Percentiles rank a stretch among this genome's conserved stretches.
Conservation (phyloP, 2,329 filamentous ascomycete species). For the Arthrobotrys sinensis region DNA sequence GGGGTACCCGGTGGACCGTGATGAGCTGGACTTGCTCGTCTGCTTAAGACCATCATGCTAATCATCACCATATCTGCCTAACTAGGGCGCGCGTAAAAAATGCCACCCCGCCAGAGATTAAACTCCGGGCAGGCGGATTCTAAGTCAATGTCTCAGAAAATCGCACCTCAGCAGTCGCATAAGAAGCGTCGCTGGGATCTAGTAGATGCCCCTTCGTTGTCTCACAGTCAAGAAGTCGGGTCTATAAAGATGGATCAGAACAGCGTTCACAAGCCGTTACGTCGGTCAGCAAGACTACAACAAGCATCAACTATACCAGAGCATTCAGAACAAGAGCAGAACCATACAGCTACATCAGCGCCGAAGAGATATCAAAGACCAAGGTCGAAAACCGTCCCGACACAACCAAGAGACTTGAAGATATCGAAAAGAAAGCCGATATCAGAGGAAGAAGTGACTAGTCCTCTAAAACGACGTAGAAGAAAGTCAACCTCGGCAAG, state of each 20-base stretch:
- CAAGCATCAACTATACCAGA: slow-evolving; percentile 35
- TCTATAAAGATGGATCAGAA: slow-evolving; percentile 59
- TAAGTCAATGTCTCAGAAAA: slow-evolving; percentile 52
- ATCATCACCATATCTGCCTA: slow-evolving; percentile 52
- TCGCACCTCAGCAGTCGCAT: slow-evolving; percentile 38
- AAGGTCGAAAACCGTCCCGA: slow-evolving; percentile 44
- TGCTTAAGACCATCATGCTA: slow-evolving; percentile 35
- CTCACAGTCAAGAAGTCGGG: slow-evolving; percentile 1
- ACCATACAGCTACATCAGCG: background rate
- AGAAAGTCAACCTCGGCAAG: slow-evolving; percentile 56
- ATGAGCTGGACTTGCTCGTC: slow-evolving; percentile 36
- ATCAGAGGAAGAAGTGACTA: slow-evolving; percentile 19
- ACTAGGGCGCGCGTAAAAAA: slow-evolving; percentile 49
- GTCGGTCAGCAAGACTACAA: slow-evolving; percentile 57
- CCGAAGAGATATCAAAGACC: slow-evolving; percentile 33
- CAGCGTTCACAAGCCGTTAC: slow-evolving; percentile 46
- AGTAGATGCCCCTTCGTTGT: slow-evolving; percentile 23
- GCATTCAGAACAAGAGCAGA: slow-evolving; percentile 15
- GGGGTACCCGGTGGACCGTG: slow-evolving; percentile 13
- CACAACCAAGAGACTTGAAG: slow-evolving; percentile 36
- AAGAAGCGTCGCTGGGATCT: slow-evolving; percentile 56
- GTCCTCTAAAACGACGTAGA: slow-evolving; percentile 42
- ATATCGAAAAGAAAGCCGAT: slow-evolving; percentile 33
- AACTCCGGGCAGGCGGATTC: slow-evolving; percentile 54
- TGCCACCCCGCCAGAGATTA: slow-evolving; percentile 57